Percentiles rank a stretch among this genome's conserved stretches.
Conservation (phyloP, 495 filamentous ascomycete genomes). For the Talaromyces wortmannii region DNA sequence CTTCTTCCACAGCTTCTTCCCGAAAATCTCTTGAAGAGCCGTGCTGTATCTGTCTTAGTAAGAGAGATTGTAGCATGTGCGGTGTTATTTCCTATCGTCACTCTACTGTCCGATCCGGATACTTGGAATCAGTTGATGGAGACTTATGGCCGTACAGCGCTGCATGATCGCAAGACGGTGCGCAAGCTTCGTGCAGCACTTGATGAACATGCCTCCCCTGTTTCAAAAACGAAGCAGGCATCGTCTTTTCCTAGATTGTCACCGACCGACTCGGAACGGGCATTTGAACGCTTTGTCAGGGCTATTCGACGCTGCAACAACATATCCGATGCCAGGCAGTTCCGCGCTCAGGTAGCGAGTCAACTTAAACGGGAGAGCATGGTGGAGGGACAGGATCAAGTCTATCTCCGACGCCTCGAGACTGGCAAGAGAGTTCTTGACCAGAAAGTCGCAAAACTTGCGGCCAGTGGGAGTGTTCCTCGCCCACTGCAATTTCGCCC, state of each 20-base stretch:
- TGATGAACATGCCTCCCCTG: slow-evolving; percentile 88
- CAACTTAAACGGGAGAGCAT: slow-evolving; percentile 82
- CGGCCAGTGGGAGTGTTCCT: slow-evolving; percentile 53
- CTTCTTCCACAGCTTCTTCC: slow-evolving; percentile 76
- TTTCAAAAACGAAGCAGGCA: slow-evolving; percentile 56
- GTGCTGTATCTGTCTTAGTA: slow-evolving; percentile 70
- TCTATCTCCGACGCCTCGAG: slow-evolving; percentile 82
- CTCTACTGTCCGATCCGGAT: slow-evolving; percentile 68
- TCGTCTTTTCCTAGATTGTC: slow-evolving; percentile 60
- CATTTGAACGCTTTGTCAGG: slow-evolving; percentile 90
- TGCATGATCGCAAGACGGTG: slow-evolving; percentile 94
- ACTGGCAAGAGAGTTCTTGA: slow-evolving; percentile 87
- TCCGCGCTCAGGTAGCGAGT: slow-evolving; percentile 86
- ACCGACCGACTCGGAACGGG: slow-evolving; percentile 73
- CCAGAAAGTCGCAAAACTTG: slow-evolving; percentile 77
- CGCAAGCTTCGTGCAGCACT: slow-evolving; percentile 88
- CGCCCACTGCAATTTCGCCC: slow-evolving; percentile 23
- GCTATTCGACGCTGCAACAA: slow-evolving; percentile 84
- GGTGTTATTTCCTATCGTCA: slow-evolving; percentile 30
- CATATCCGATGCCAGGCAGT: slow-evolving; percentile 87
- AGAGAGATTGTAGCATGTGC: slow-evolving; percentile 70
- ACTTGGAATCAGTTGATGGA: slow-evolving; percentile 96
- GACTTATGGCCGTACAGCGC: slow-evolving; percentile 75
- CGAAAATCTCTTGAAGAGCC: slow-evolving; percentile 63
- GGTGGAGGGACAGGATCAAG: slow-evolving; percentile 69